phyloP scores from a whole-genome alignment of 164 flowering plant species.

The Vitis rotundifolia region DNA sequence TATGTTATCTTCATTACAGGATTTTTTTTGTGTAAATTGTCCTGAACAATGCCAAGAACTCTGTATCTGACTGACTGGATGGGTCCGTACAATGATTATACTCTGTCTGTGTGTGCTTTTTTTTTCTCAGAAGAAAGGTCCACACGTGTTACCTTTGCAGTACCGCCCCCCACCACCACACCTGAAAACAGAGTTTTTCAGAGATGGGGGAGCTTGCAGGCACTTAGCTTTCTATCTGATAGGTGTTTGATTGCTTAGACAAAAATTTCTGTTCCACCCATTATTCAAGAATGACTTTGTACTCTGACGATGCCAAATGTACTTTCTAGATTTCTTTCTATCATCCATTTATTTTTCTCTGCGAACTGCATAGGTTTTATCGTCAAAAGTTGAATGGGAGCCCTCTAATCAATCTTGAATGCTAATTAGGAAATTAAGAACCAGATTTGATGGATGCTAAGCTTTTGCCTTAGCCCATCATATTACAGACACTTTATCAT shows the following conservation, averaged over 20 bases:
- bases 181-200: not conserved
- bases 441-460: not conserved
- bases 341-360: not conserved
- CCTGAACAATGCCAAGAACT: constrained; percentile 30
- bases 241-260: not conserved
- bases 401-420: not conserved
- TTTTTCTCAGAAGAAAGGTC: constrained; percentile 6
- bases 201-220: not conserved
- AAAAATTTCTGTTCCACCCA: not conserved
- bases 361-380: not conserved
- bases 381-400: not conserved
- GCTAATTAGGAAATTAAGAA: not conserved
- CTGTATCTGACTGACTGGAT: constrained; percentile 17
- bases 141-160: constrained; percentile 10
- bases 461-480: not conserved
- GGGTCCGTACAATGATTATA: constrained; percentile 20
- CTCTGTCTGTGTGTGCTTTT: not conserved
- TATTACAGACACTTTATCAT: not conserved
- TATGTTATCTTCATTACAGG: constrained; percentile 3
- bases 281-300: not conserved
- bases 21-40: constrained; percentile 10
- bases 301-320: not conserved
- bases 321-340: not conserved
- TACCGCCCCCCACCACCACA: constrained; percentile 8
- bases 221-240: not conserved